Percentiles rank a stretch among this genome's conserved stretches.
phyloP scores from a whole-genome alignment of 2,329 filamentous ascomycete species.

The Cadophora malorum region DNA sequence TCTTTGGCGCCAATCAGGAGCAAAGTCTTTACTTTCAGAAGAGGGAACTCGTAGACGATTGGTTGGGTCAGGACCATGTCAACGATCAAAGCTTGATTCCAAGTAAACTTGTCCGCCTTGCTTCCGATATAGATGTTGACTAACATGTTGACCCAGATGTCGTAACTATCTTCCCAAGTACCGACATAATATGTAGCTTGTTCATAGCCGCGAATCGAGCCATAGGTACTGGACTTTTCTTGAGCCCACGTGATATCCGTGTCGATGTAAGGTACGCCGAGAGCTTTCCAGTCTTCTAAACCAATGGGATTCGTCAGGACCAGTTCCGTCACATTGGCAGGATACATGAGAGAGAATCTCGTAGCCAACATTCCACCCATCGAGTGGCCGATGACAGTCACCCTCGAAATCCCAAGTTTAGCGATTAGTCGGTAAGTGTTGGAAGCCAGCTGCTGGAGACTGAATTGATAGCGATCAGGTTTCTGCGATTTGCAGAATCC shows the following conservation, averaged over 20 bases:
- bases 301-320: conserved; percentile 55
- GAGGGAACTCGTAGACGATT: conserved; percentile 56
- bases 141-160: conserved; percentile 62
- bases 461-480: conserved; percentile 58
- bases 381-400: conserved; percentile 60
- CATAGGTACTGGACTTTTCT: conserved; percentile 52
- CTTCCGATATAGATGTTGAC: conserved; percentile 57
- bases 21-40: conserved; percentile 53
- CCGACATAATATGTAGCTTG: conserved; percentile 56
- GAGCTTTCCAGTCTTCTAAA: conserved; percentile 40
- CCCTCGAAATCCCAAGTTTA: conserved; percentile 51
- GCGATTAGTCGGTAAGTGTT: conserved; percentile 58
- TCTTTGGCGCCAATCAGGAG: conserved; percentile 59
- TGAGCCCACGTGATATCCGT: conserved; percentile 49
- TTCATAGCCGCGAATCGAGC: conserved; percentile 54
- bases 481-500: conserved; percentile 65
- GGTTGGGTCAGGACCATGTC: conserved; percentile 62
- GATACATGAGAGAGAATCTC: conserved; percentile 59
- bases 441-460: conserved; percentile 55
- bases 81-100: conserved; percentile 57
- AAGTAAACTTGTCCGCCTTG: conserved; percentile 51
- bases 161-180: conserved; percentile 56
- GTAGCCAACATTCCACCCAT: conserved; percentile 61
- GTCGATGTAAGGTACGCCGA: conserved; percentile 55
- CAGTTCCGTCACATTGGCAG: conserved; percentile 50